phyloP scores from a whole-genome alignment of 139 green algal genomes.

The Chara braunii region DNA sequence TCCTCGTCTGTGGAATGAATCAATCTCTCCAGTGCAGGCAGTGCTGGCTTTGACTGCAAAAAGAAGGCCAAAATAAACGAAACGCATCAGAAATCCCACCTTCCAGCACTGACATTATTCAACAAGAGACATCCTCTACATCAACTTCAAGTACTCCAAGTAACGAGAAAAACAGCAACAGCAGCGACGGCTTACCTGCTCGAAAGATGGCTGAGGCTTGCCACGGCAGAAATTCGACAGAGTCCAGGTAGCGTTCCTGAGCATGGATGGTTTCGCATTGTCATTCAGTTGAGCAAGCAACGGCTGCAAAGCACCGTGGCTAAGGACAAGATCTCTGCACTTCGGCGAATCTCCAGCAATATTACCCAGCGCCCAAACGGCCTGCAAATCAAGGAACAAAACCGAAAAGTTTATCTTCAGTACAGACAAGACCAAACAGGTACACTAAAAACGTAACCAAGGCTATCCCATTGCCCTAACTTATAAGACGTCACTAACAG shows the following conservation, averaged over 20 bases:
- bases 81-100: too few species aligned
- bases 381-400: too few species aligned
- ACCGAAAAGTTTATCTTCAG: too few species aligned
- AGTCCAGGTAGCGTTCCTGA: conserved; percentile 99
- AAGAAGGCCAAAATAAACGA: too few species aligned
- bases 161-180: conserved; percentile 10
- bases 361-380: conserved; percentile 98
- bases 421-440: neutral
- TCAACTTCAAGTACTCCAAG: too few species aligned
- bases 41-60: conserved; percentile 56
- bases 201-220: conserved; percentile 84
- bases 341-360: conserved; percentile 90
- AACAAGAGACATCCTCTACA: too few species aligned
- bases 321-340: conserved; percentile 91
- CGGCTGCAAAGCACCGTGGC: conserved; percentile 68
- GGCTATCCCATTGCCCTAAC: too few species aligned
- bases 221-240: conserved; percentile 98
- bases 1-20: conserved; percentile 92
- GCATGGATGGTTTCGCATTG: conserved; percentile 88
- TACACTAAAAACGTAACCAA: too few species aligned
- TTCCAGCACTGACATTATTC: too few species aligned
- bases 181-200: conserved; percentile 50
- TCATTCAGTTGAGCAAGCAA: conserved; percentile 88
- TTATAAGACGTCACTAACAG: too few species aligned
- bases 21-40: conserved; percentile 83